Evolutionary conservation across 805 yeast species (phyloP), one percentile per base, ranked within the genome.

Genomic region (Candida odintsovae): DNA sequence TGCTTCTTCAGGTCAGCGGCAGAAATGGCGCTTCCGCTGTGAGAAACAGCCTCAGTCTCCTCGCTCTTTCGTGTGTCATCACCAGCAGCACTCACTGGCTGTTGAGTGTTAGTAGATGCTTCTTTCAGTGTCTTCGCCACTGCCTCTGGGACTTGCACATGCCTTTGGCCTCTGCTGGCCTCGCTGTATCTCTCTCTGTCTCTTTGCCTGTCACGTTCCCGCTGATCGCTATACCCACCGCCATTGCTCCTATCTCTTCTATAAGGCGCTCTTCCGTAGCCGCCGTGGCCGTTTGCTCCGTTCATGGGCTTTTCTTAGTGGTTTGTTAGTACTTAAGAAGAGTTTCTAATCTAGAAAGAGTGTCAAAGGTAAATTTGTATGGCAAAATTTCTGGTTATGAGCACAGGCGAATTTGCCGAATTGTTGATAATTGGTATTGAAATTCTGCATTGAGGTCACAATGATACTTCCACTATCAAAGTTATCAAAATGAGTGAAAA

Each of bases 1-100:
- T 46, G 51, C 44, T 53, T 56, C 51, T 55, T 56, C 13, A 44
- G 36, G 21, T 50, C 59, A 15, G 31, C 39, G 25, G 25, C 52
- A 19, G 39, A 22, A 15, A 40, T 12, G 46, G 39, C 23, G 12
- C 25, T 20, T 3, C 9, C 23, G 5, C 21, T 3, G 16, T 10
- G 7, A 3, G 39, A 12, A 19, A 16, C 22, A 18, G 16, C 39
- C 23, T 3, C 19, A 33, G 37, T 4, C 6, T 33, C 11, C 19
- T 33, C 21, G 11, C 3, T 33, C 21, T 16, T 33, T 33, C 9
- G 25, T 12, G 15, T 12, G 19, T 42, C 47, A 16, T 33, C 20
- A 33, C 20, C 36, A 33, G 18, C 36, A 33, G 36, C 20, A 9
- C 36, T 33, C 36, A 41, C 39, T 35, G 51, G 45, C 45, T 39